Evolutionary conservation across 177 flowering plant genomes (phyloP).

Genomic region (Vitis hybrid): DNA sequence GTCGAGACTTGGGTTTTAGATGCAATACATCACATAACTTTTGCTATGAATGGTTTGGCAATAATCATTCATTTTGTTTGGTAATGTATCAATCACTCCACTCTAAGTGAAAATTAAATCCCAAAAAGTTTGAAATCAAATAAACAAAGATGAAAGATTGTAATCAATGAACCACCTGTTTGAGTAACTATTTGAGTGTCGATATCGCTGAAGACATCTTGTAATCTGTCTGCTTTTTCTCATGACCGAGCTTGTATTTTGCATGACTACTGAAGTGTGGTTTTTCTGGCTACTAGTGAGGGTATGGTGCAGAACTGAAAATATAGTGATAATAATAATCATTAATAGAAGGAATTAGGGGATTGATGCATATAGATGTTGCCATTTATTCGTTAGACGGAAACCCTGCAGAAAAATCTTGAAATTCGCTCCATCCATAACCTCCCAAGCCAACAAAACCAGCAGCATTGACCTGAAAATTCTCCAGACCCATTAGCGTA

Average conservation of each 20-base stretch:
- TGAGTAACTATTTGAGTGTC: too few relatives aligned
- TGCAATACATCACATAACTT: too few relatives aligned
- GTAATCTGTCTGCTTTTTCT: background rate
- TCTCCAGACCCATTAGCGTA: background rate
- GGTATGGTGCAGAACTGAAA: background rate
- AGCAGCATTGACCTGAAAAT: constrained; percentile 1
- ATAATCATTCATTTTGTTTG: too few relatives aligned
- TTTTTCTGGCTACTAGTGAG: background rate
- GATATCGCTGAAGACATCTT: too few relatives aligned
- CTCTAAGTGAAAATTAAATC: too few relatives aligned
- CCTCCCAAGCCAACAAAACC: constrained; percentile 9
- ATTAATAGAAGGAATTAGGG: background rate
- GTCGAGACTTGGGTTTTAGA: too few relatives aligned
- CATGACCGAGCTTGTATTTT: background rate
- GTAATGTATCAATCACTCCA: too few relatives aligned
- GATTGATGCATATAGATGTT: background rate
- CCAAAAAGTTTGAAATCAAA: too few relatives aligned
- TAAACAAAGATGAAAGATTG: too few relatives aligned
- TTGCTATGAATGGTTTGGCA: too few relatives aligned
- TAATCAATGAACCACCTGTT: too few relatives aligned
- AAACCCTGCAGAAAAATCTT: background rate
- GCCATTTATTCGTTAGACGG: constrained; percentile 6
- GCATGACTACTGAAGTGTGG: too few relatives aligned
- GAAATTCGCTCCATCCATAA: constrained; percentile 1
- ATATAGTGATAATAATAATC: background rate